Base-by-base conservation (phyloP, 176 grass and related monocot genomes). In the Pontederia crassipes region DNA sequence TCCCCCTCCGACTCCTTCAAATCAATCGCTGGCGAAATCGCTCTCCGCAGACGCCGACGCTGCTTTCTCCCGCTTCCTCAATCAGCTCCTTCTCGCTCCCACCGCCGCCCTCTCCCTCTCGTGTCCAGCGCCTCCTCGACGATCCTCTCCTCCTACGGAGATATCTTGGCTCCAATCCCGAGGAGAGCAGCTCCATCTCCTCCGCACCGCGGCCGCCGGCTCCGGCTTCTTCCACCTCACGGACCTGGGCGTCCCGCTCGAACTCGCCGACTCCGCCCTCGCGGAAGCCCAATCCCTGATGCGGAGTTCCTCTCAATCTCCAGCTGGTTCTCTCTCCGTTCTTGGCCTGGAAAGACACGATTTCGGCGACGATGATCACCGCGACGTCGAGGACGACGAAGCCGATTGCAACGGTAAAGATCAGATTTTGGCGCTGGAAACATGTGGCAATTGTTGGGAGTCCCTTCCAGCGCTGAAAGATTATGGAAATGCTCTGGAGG, bases 171-270 rank as follows among this genome's bases (percentile, higher is more conserved):
- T 1, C 26, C 56, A 32, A 61, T 61, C 15, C 75, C 52, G 32
- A 32, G 6, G 3, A 45, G 15, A 40, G 4, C 32, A 40, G 32
- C 32, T 40, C 69, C 45, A 58, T 27, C 58, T 85, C 45, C 72
- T 69, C 65, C 72, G 64, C 79, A 0, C 78, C 71, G 57, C n/a
- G 66, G 78, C 80, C 28, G 72, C 75, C 55, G 80, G 64, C 32
- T 55, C 59, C 65, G 86, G 91, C 35, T 85, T 85, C 75, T 96
- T 96, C 81, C 91, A 96, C 68, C 59, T 96, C 65, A 28, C 48
- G 28, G 72, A 75, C 28, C 86, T 86, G 48, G 81, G 71, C 29
- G 50, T 87, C 66, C 75, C 78, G 10, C 54, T 61, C 40, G 49
- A 77, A 8, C 69, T 82, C 3, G 81, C 65, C 50, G 78, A 73